Evolutionary conservation across 352 stramenopile genomes (phyloP), one percentile per base, ranked within the genome.

Genomic region (Globisporangium emineosum): DNA sequence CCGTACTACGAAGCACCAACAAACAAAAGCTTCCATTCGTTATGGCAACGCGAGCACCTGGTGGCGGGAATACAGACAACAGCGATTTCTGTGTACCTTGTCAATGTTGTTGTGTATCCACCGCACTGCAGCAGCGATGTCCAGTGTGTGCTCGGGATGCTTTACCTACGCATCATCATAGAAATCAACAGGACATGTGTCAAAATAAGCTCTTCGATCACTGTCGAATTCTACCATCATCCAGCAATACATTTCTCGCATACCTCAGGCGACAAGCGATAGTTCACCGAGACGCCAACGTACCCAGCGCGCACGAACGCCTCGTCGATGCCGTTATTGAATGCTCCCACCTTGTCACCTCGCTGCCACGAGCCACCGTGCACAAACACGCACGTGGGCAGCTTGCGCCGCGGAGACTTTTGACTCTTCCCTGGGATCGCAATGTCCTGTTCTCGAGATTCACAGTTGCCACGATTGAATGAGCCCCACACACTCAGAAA

Each of bases 281-380:
- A 96, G 76, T 94, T 94, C 13, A 94, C 67, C 5, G 77, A 88
- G 2, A 93, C 83, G 15, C 85, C 83, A 2, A 91, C 51, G 27
- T 50, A 86, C 6, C 77, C 81, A 25, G 73, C 72, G 29, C 71
- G 64, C 33, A 81, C 85, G 23, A 94, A 85, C 1, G 81, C 74
- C 15, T 75, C 64, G 47, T 86, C 81, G 29, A 96, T 84, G 33
- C 81, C 73, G 40, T 76, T 67, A 55, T 91, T 93, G 23, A 93
- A 72, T 1, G 67, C 60, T 3, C 74, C 82, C n/a, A 61, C 75
- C 60, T 96, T 96, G 70, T 93, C 85, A 12, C 87, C 87, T 5
- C 85, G 82, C 64, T 94, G 85, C 87, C 87, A 96, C 13, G 87
- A 89, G 23, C 87, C 87, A 29, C 87, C 87, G 56, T 96, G 87